Percentiles rank a stretch among this genome's conserved stretches.
Evolutionary conservation across 331 rosid genomes (phyloP).

Genomic region (Dryas integrifolia): DNA sequence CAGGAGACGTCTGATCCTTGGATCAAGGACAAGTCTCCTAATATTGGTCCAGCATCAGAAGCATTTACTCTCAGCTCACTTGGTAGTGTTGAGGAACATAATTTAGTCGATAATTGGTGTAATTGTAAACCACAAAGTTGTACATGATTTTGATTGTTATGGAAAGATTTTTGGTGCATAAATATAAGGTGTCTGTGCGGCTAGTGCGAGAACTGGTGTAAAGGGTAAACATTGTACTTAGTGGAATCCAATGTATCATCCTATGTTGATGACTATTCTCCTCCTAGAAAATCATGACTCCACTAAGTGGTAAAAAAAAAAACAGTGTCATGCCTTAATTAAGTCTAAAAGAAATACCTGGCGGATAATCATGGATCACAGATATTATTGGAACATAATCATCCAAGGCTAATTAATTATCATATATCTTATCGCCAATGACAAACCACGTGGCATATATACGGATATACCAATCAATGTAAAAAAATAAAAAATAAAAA

Average conservation of each 20-base stretch:
- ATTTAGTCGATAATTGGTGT: neutral
- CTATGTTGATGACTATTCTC: neutral
- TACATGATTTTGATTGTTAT: neutral
- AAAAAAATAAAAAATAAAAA: neutral
- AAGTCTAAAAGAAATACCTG: no score
- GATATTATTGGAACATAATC: neutral
- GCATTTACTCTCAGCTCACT: neutral
- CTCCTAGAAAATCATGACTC: no score
- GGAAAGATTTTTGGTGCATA: neutral
- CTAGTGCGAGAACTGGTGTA: neutral
- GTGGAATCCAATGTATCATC: conserved; percentile 5
- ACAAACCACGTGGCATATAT: neutral
- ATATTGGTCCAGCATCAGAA: neutral
- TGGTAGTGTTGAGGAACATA: neutral
- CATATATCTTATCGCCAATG: neutral
- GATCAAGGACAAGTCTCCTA: neutral
- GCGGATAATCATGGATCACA: neutral
- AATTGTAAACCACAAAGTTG: neutral
- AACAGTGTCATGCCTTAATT: no score
- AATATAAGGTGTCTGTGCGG: neutral
- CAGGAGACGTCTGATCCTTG: neutral
- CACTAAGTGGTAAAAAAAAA: no score
- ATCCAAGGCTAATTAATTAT: neutral
- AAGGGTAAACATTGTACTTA: neutral
- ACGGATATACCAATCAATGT: no score